Evolutionary conservation across 2,329 filamentous ascomycete genomes (phyloP).

Genomic region (Fusarium verticillioides): DNA sequence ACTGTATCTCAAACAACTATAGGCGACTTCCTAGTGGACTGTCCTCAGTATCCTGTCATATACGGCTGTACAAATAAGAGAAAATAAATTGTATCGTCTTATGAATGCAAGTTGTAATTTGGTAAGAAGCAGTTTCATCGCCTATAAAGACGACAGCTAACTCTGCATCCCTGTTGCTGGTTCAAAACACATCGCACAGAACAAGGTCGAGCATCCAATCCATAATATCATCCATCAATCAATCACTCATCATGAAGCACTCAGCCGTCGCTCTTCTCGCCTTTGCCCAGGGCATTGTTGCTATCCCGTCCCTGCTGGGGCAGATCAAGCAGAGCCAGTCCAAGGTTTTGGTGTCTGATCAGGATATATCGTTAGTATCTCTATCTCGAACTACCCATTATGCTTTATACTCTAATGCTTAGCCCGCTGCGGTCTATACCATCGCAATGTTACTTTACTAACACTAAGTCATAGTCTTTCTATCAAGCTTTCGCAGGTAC

Average conservation of each 20-base stretch:
- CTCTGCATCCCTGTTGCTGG: not conserved
- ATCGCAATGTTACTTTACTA: fast-evolving
- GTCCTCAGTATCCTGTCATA: fast-evolving
- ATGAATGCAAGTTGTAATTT: too few relatives aligned
- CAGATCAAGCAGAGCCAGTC: not conserved
- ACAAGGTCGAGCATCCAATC: fast-evolving
- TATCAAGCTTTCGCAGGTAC: conserved; percentile 6
- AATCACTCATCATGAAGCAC: not conserved
- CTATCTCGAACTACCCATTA: fast-evolving
- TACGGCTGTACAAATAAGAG: fast-evolving
- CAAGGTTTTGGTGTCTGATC: not conserved
- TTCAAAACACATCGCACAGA: fast-evolving
- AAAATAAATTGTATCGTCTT: fast-evolving
- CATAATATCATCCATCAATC: fast-evolving
- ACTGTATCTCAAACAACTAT: not conserved
- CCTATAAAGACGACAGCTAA: not conserved
- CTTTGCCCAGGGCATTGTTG: not conserved
- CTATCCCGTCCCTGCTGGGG: not conserved
- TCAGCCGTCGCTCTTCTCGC: not conserved
- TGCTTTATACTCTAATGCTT: not conserved
- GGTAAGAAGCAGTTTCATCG: not conserved
- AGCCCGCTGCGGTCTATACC: fast-evolving
- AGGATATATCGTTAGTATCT: conserved; percentile 17
- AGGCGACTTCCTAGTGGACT: not conserved
- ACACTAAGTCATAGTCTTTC: not conserved